These are phyloP conservation scores for Colletotrichum endophyticum DNA, from an alignment of 2,329 filamentous ascomycete species.

Conservation along the genomic window DNA sequence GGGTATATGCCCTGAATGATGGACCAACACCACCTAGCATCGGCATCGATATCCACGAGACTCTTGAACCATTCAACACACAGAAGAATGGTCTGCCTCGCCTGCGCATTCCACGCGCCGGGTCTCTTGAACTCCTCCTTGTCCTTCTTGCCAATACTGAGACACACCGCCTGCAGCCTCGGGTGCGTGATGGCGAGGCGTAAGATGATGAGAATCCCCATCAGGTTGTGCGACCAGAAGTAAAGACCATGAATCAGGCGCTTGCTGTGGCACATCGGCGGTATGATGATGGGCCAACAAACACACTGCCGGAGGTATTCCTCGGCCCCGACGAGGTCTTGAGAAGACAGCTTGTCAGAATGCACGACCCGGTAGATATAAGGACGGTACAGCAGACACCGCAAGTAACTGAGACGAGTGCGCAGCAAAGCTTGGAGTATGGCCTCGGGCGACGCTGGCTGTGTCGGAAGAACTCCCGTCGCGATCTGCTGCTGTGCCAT, in stretches of 20 bases:
- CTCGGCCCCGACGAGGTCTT: slow-evolving; percentile 57
- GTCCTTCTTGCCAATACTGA: slow-evolving; percentile 41
- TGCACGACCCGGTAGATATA: slow-evolving; percentile 66
- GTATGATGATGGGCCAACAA: slow-evolving; percentile 64
- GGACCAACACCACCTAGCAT: slow-evolving; percentile 61
- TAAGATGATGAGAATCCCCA: slow-evolving; percentile 62
- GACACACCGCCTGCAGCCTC: slow-evolving; percentile 46
- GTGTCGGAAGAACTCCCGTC: neutral
- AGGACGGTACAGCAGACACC: slow-evolving; percentile 62
- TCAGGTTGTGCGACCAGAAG: slow-evolving; percentile 67
- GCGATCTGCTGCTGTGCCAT: neutral
- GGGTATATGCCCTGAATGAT: slow-evolving; percentile 52
- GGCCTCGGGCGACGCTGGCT: neutral
- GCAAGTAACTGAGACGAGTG: slow-evolving; percentile 63
- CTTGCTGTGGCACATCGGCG: slow-evolving; percentile 61
- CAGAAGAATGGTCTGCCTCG: slow-evolving; percentile 47
- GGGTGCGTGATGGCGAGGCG: slow-evolving; percentile 58
- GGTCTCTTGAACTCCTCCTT: slow-evolving; percentile 38
- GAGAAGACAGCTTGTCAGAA: slow-evolving; percentile 42
- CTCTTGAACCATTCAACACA: slow-evolving; percentile 67
- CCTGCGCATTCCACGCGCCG: slow-evolving; percentile 46
- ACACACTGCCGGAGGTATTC: slow-evolving; percentile 62
- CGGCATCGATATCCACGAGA: slow-evolving; percentile 56
- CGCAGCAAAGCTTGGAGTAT: slow-evolving; percentile 62
- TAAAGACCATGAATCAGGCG: slow-evolving; percentile 63